Percentiles rank a stretch among this genome's conserved stretches.
Evolutionary conservation across 305 asterid genomes (phyloP).

Genomic region (Ilex paraguariensis): DNA sequence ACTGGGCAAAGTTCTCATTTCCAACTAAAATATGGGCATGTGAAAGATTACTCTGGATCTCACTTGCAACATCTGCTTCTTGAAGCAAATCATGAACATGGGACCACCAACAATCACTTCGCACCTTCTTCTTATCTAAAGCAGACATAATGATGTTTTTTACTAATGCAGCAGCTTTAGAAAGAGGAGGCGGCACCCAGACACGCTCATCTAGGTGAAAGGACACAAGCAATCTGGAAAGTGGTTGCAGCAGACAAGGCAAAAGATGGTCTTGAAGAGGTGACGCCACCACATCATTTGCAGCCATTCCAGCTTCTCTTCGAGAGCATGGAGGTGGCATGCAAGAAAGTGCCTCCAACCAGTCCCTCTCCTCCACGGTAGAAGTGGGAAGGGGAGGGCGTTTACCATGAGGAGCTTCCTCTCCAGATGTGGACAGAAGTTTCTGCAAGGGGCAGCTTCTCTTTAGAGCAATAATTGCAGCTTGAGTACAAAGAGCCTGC

Average conservation of each 20-base stretch:
- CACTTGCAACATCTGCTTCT: slow-evolving; percentile 48
- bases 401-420: slow-evolving; percentile 29
- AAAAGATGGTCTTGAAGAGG: slow-evolving; percentile 72
- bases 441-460: slow-evolving; percentile 86
- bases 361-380: slow-evolving; percentile 86
- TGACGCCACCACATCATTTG: slow-evolving; percentile 66
- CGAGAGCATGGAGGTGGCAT: slow-evolving; percentile 95
- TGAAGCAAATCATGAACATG: slow-evolving; percentile 62
- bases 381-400: slow-evolving; percentile 59
- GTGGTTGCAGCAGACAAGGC: slow-evolving; percentile 73
- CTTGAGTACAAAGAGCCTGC: slow-evolving; percentile 98
- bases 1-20: slow-evolving; percentile 32
- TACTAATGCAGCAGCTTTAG: slow-evolving; percentile 58
- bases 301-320: slow-evolving; percentile 84
- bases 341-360: slow-evolving; percentile 86
- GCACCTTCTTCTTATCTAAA: slow-evolving; percentile 39
- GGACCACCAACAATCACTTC: slow-evolving; percentile 68
- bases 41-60: slow-evolving; percentile 59
- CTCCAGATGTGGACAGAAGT: slow-evolving; percentile 61
- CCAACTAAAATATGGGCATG: slow-evolving; percentile 45
- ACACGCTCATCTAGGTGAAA: slow-evolving; percentile 68
- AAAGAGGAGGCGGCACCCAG: slow-evolving; percentile 73
- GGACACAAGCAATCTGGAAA: slow-evolving; percentile 56
- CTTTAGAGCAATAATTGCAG: slow-evolving; percentile 79
- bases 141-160: slow-evolving; percentile 55